Evolutionary conservation across 2,329 filamentous ascomycete genomes (phyloP), one percentile per base, ranked within the genome.

Genomic region (Neopestalotiopsis rosae): DNA sequence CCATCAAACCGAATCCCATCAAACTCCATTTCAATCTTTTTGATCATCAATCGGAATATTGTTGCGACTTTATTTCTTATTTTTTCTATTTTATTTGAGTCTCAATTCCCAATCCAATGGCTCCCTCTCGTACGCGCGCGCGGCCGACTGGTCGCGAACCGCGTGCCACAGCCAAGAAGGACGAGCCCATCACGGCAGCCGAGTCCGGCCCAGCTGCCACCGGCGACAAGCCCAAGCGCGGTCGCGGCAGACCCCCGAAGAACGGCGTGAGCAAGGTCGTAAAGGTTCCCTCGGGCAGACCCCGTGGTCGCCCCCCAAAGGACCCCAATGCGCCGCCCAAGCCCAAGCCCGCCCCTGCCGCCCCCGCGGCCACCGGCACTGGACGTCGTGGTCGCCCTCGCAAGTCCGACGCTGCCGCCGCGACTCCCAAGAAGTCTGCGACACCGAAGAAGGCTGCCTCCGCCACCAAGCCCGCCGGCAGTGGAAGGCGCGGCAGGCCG

Each of bases 231-330:
- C 74, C 76, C 49, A 81, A 81, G 72, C 78, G 78, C 68, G 79
- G 80, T 52, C 81, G 80, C 58, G 81, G 81, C 40, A 78, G 81
- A 20, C 79, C 80, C 14, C 77, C 79, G 64, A 82, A 83, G 74
- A 80, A 79, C 66, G 82, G 80, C 63, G 72, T 82, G 40, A 76
- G 77, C 70, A 83, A 82, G 75, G 71, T 69, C 59, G 68, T 62
- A 42, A 61, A 69, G 61, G 52, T 65, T 45, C 79, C 83, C 30
- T 80, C 79, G 1, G 84, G 84, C 40, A 80, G 82, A n/a, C 83
- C 83, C 56, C 83, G 85, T n/a, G 84, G 84, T 34, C 82, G 84
- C 10, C 85, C 85, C 52, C 81, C 81, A 68, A 84, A 84, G 72
- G 79, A 76, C 69, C 78, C 74, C 69, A 77, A 76, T 68, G 69